Evolutionary conservation across 1,284 basidiomycete species (phyloP), one percentile per base, ranked within the genome.

Genomic region (Hortiboletus rubellus): DNA sequence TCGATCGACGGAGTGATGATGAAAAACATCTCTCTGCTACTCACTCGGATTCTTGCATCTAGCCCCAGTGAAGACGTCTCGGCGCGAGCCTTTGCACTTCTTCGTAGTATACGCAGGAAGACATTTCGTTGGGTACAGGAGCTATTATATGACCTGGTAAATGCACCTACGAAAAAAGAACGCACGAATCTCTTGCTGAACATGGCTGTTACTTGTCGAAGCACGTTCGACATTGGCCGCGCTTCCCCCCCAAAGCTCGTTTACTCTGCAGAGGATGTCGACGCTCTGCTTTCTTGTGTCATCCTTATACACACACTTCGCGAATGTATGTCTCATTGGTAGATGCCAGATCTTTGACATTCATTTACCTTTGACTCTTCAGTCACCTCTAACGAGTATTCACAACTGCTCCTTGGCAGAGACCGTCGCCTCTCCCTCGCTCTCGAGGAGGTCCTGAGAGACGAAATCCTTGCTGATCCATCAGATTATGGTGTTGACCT

Each of bases 1-100:
- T 80, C 76, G 77, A 61, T 70, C n/a, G 73, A 80, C 45, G 65
- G 60, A 0, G 58, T 66, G 18, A 68, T 74, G 0, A 70, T 76
- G 36, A 59, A 61, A 18, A 76, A 66, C 0, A 65, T 79, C 17
- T 65, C 74, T 27, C 53, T 68, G 22, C 56, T 81, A 2, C 59
- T 60, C 1, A 58, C 48, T 46, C 75, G 77, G 17, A 50, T 80
- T 6, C 63, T 78, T 10, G 60, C 71, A 0, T 70, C 71, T 0
- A 53, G 60, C 4, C 46, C 10, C 1, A 44, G 62, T 22, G 7
- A 59, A 14, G n/a, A 46, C 1, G 45, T 70, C 7, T 54, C 46
- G 0, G 17, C 52, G 2, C 14, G 27, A 8, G 65, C 65, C 1
- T 62, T 62, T 10, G 17, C 18, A 2, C 55, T 79, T 11, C 61